Base-by-base conservation (phyloP, 1,284 basidiomycete species). In the Trichosporon sp. region DNA sequence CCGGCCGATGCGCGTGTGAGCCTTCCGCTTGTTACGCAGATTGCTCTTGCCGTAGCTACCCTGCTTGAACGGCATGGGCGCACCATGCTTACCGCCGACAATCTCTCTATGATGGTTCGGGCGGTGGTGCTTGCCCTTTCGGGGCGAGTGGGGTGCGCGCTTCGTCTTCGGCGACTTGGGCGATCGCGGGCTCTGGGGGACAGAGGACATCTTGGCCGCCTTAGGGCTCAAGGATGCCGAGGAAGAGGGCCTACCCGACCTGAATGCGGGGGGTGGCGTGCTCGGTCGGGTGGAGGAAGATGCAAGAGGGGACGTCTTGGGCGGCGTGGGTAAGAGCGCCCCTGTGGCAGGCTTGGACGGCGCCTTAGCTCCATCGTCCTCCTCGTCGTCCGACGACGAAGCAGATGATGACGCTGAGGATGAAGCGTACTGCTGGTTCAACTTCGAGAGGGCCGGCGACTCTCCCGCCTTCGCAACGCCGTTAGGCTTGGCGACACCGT, bases 391-490 rank as follows among this genome's bases (percentile, higher is more conserved):
- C n/a, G 54, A 57, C 3, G 49, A 54, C 8, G 49, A 54, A 2
- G 36, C 16, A 9, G 36, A 37, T 21, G 36, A 37, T 8, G 40
- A 44, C 4, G 40, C 14, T 10, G 40, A 44, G 5, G 49, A 54
- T 7, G 49, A 54, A 8, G 58, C 58, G 16, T 44, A 56, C 57
- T 29, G 40, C 61, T 57, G 62, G 59, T 32, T 57, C 13, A 63
- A 49, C 11, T n/a, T 16, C 4, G 40, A 34, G n/a, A 62, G 46
- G 11, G 27, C 27, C 46, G 46, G 46, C 27, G 49, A n/a, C 27
- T 54, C 46, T 13, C 23, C 25, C 36, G 36, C 57, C n/a, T 23
- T 46, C 23, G 37, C 6, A 11, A 4, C 37, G 21, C 31, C 65
- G 36, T n/a, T 67, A 27, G 21, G 61, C 59, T 32, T 59, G 49